Evolutionary conservation across 306 rosid genomes (phyloP).

Genomic region (Cucurbita pepo): DNA sequence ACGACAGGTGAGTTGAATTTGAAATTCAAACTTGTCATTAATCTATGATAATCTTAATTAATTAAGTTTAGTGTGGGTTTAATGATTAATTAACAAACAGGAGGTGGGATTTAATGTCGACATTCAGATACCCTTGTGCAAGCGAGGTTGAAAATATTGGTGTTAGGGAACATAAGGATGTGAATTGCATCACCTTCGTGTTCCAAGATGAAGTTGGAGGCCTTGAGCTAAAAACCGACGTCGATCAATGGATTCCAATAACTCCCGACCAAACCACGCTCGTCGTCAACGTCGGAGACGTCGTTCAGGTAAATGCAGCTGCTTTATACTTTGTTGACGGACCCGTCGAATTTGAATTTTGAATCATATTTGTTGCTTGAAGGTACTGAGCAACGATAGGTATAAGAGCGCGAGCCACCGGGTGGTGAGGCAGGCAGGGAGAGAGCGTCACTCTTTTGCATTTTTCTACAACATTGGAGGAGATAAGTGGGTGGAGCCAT

Average conservation of each 20-base stretch:
- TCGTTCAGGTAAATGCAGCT: slow-evolving; percentile 19
- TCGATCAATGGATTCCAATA: slow-evolving; percentile 25
- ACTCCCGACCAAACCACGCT: slow-evolving; percentile 19
- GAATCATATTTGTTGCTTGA: too few relatives aligned
- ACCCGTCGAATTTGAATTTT: too few relatives aligned
- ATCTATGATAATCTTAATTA: too few relatives aligned
- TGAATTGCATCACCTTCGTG: slow-evolving; percentile 22
- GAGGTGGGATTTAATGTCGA: slow-evolving; percentile 30
- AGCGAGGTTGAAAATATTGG: slow-evolving; percentile 19
- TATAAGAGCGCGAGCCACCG: slow-evolving; percentile 34
- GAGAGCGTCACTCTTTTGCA: slow-evolving; percentile 17
- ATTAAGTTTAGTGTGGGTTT: too few relatives aligned
- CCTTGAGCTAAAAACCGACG: slow-evolving; percentile 13
- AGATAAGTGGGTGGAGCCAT: slow-evolving; percentile 38
- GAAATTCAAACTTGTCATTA: too few relatives aligned
- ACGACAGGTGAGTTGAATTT: slow-evolving; percentile 4
- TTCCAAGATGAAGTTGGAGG: slow-evolving; percentile 40
- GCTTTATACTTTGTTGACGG: too few relatives aligned
- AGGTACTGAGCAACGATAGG: slow-evolving; percentile 33
- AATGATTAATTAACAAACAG: background rate
- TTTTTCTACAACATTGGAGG: slow-evolving; percentile 26
- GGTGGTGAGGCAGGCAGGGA: slow-evolving; percentile 20
- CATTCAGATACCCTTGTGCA: slow-evolving; percentile 24
- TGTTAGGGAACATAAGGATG: slow-evolving; percentile 27
- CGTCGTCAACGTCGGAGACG: slow-evolving; percentile 36